These are phyloP conservation scores for Pholiota adiposa DNA, from an alignment of 1,284 basidiomycete genomes.

Conservation along the genomic window DNA sequence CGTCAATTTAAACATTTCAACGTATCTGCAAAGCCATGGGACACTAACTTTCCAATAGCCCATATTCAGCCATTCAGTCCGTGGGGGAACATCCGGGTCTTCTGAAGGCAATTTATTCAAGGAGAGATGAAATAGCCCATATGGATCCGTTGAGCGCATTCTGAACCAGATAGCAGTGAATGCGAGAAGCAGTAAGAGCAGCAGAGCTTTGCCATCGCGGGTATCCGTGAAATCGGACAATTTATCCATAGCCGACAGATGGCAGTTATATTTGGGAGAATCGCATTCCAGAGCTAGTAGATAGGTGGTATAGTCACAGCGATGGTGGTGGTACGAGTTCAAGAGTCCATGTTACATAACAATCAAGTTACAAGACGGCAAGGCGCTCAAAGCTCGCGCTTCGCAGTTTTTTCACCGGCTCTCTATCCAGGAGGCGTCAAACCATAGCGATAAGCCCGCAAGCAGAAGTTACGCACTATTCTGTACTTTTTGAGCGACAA, in stretches of 20 bases:
- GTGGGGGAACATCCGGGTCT: constrained; percentile 35
- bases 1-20: background rate
- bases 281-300: background rate
- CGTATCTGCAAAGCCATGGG: background rate
- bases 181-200: background rate
- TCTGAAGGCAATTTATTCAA: constrained; percentile 48
- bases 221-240: background rate
- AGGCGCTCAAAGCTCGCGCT: background rate
- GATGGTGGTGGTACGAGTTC: constrained; percentile 2
- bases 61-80: constrained; percentile 73
- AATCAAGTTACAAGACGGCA: background rate
- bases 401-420: too few species aligned
- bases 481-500: constrained; percentile 21
- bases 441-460: background rate
- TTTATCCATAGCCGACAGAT: background rate
- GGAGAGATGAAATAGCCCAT: constrained; percentile 55
- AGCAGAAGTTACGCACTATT: constrained; percentile 6
- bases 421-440: too few species aligned
- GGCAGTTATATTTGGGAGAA: background rate
- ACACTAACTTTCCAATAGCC: constrained; percentile 62
- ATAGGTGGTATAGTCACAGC: background rate
- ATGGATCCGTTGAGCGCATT: constrained; percentile 45
- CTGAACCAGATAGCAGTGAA: constrained; percentile 1
- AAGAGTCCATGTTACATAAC: constrained; percentile 4
- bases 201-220: background rate